Base-by-base conservation (phyloP, 2,329 filamentous ascomycete species). In the Diaporthe amygdali region DNA sequence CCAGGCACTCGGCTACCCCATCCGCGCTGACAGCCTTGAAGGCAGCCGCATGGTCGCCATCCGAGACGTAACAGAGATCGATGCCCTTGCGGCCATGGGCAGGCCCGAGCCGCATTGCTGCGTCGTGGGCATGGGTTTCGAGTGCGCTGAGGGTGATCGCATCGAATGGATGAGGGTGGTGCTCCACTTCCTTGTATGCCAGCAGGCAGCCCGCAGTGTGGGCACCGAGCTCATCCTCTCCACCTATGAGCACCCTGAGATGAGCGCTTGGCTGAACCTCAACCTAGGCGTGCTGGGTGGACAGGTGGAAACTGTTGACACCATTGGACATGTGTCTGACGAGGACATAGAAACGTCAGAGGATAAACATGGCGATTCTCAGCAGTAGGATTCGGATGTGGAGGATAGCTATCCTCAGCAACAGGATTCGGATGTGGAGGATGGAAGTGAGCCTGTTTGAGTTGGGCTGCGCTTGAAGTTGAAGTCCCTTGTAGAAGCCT, bases 11-110 rank as follows among this genome's bases (percentile, higher is more conserved):
- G 55, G 55, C 9, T 59, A 59, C 55, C 55, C 55, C 3, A 5
- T 30, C 37, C 22, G 5, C 7, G 20, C 10, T 7, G 12, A 59
- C 8, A 5, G 10, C 0, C 20, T 1, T 0, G 0, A 0, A 1
- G 6, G 4, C 9, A 25, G 37, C 8, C 8, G 4, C 9, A 30
- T 2, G 0, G 9, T 59, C 25, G 0, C 3, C 22, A n/a, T 59
- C 5, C 37, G 37, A 15, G 55, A 59, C 17, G 4, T 3, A 5
- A 59, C 55, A 5, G 55, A 59, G 55, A 9, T 59, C 3, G 15
- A 44, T 1, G 37, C 30, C 55, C 14, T 59, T 34, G 25, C 9
- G 3, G 10, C 22, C 3, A 0, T 3, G 1, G 55, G 55, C 2
- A 15, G 55, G 54, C 37, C 22, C 4, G 8, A 14, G 3, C 22